A percentile compares a stretch with the other conserved stretches of the same genome.
Conservation (phyloP, 805 yeast species). For the Pichia heedii region DNA sequence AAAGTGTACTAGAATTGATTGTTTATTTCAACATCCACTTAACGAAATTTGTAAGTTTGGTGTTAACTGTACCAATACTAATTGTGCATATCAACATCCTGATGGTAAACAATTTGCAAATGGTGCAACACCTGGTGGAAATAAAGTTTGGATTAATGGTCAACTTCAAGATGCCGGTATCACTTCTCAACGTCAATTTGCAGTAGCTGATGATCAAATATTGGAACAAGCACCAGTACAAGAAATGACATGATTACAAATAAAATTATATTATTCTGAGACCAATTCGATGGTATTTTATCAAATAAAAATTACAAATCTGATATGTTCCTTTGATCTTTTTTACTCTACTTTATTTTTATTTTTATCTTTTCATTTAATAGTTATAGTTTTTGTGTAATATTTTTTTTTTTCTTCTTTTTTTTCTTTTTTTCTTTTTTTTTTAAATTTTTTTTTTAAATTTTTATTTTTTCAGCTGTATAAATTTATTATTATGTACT, state of each 20-base stretch:
- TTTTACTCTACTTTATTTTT: conserved; percentile 1
- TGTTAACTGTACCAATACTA: conserved; percentile 57
- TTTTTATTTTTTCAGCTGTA: not conserved
- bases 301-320: not conserved
- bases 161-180: conserved; percentile 18
- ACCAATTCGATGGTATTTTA: not conserved
- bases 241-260: conserved; percentile 19
- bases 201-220: conserved; percentile 65
- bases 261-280: not conserved
- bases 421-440: conserved; percentile 2
- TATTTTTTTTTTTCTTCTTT: conserved; percentile 5
- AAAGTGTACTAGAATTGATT: conserved; percentile 68
- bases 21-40: conserved; percentile 76
- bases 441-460: conserved; percentile 1
- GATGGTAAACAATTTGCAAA: conserved; percentile 47
- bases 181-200: conserved; percentile 61
- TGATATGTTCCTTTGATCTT: not conserved
- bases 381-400: not conserved
- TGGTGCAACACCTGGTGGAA: conserved; percentile 12
- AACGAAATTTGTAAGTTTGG: conserved; percentile 77
- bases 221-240: conserved; percentile 58
- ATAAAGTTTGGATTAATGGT: conserved; percentile 27
- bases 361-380: not conserved
- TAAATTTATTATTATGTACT: not conserved
- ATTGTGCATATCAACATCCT: conserved; percentile 74